phyloP scores from a whole-genome alignment of 1,139 yeast genomes.

The Wickerhamomyces sp. region DNA sequence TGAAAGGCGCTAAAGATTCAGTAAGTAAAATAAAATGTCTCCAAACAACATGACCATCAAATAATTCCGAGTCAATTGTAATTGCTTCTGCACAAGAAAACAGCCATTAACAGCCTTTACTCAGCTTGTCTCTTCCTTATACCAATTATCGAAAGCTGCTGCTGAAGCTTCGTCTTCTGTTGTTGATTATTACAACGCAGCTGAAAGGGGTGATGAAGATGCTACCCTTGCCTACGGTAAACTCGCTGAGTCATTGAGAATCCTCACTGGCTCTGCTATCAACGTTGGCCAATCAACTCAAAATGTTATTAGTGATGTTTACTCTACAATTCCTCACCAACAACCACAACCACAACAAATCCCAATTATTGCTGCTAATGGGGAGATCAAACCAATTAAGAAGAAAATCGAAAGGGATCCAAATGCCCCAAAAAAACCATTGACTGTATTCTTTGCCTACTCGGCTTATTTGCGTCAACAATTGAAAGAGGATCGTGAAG shows the following conservation, averaged over 20 bases:
- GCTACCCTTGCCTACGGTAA: slow-evolving; percentile 32
- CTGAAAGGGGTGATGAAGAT: slow-evolving; percentile 33
- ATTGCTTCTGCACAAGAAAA: no score
- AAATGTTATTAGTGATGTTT: slow-evolving; percentile 16
- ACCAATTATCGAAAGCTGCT: slow-evolving; percentile 78
- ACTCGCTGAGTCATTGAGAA: slow-evolving; percentile 32
- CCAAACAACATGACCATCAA: background rate
- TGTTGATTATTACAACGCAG: slow-evolving; percentile 63
- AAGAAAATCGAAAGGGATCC: slow-evolving; percentile 55
- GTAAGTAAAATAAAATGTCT: slow-evolving; percentile 23
- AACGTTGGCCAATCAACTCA: slow-evolving; percentile 17
- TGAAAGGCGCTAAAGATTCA: slow-evolving; percentile 34
- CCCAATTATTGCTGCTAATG: slow-evolving; percentile 5
- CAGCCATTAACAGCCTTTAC: slow-evolving; percentile 5
- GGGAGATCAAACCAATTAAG: slow-evolving; percentile 30
- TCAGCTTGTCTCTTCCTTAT: slow-evolving; percentile 68
- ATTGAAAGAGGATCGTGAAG: slow-evolving; percentile 60
- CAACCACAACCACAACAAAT: slow-evolving; percentile 2
- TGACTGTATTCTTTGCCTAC: slow-evolving; percentile 80
- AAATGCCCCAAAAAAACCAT: slow-evolving; percentile 50
- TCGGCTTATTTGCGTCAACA: slow-evolving; percentile 60
- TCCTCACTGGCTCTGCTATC: slow-evolving; percentile 23
- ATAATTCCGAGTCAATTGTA: no score
- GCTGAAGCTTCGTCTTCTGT: slow-evolving; percentile 76
- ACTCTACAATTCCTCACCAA: slow-evolving; percentile 1